Base-by-base conservation (phyloP, 257 asterid genomes). In the Plantago elongata region DNA sequence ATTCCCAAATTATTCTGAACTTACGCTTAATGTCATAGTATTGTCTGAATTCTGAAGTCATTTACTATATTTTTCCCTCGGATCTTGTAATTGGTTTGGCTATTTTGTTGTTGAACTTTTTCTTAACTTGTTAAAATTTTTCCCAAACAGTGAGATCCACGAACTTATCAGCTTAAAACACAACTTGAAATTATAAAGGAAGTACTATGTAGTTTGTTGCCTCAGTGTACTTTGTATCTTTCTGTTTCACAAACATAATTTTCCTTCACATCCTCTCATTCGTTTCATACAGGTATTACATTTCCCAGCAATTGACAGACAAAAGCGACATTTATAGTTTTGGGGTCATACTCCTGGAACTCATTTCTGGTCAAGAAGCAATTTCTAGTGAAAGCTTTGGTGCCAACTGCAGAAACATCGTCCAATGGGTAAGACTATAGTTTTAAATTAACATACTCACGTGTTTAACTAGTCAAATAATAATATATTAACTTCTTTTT, bases 331-430 rank as follows among this genome's bases (percentile, higher is more conserved):
- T 89, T 40, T 93, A 93, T 58, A 93, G 99, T 55, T 93, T 93
- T 7, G 99, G 99, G 1, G 99, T 89, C 71, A 89, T 93, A 74
- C 97, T 93, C 70, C 76, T 93, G 43, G 99, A 93, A 85, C 82
- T 93, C 34, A 82, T 93, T 69, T 89, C 99, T 9, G 99, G 97
- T 65, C 96, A 89, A 71, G 99, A 93, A 81, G 99, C 99, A 1
- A 89, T 93, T 58, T 93, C 99, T 13, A 93, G 75, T 14, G 96
- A 84, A 64, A 93, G 65, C 69, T 93, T 93, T 51, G 99, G 97
- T 22, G 73, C 59, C 34, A 85, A 93, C 85, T 89, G 97, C 67
- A 79, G 96, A 55, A 93, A 89, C 37, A 93, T 93, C 65, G 99
- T 85, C 75, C 99, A 93, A 37, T 93, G 99, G 99, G 99, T 93